Evolutionary conservation across 2,329 filamentous ascomycete genomes (phyloP), one percentile per base, ranked within the genome.

Genomic region (Periconia sp.): DNA sequence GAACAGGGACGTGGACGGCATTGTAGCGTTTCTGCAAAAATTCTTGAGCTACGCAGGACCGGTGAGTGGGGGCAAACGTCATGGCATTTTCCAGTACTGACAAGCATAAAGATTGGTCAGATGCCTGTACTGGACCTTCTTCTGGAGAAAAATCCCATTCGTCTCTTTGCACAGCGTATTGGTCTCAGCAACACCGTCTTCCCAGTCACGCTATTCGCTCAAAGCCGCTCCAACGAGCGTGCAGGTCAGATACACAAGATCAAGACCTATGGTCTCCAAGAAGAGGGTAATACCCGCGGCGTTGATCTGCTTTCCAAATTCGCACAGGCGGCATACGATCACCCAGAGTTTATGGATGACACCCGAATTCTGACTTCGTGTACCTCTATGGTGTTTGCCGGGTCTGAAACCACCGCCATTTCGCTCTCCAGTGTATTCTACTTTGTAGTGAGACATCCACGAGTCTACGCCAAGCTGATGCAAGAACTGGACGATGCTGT

Each of bases 381-480:
- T 47, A 83, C 87, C n/a, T 85, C 80, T 53, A 90, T 90, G 87
- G 76, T 80, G 57, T 83, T 89, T 61, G 90, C 90, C 0, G 89
- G 90, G 3, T 88, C 84, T 2, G 90, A 94, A 72, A 93, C 90
- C 0, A 93, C 90, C 0, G 89, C 88, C 40, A 92, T 92, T 65
- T 85, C 83, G 7, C 79, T 92, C 0, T 83, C 83, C 6, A 81
- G 85, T 7, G 82, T 92, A 0, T 90, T 93, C 64, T 92, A 92
- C 73, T 86, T 85, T 70, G 74, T 92, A 3, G 78, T 92, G 35
- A 86, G 86, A 64, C 83, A 85, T 62, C 85, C 86, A 0, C 37
- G 60, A 0, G 79, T 79, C 14, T 82, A 89, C 55, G 65, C 70
- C 2, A 80, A 79, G 40, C 74, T 91, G 50, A 81, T 82, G 63